These are phyloP conservation scores for Raphanus raphanistrum DNA, from an alignment of 345 rosid genomes.

Conservation along the genomic window DNA sequence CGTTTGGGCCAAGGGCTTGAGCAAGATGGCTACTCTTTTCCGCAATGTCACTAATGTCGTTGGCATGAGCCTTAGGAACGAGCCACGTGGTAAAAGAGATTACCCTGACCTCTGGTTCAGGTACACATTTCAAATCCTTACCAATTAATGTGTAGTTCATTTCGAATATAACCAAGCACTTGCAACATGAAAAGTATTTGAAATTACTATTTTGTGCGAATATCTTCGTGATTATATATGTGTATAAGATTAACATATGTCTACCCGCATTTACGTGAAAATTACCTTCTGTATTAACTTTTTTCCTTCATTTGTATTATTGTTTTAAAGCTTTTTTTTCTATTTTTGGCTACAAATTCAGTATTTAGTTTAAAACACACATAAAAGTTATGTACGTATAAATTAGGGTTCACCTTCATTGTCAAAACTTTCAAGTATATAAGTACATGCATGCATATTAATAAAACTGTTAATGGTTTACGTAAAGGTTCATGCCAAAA, in stretches of 20 bases:
- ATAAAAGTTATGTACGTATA: too few species aligned
- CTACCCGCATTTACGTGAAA: too few species aligned
- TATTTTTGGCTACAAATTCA: too few species aligned
- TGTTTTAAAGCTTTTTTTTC: too few species aligned
- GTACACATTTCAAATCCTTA: constrained; percentile 7
- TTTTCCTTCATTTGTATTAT: too few species aligned
- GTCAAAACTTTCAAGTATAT: too few species aligned
- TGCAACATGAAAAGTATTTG: neutral
- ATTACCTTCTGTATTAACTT: too few species aligned
- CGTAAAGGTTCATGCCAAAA: constrained; percentile 70
- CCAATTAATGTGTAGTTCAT: neutral
- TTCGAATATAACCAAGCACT: neutral
- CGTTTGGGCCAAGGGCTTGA: constrained; percentile 65
- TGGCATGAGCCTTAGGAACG: constrained; percentile 87
- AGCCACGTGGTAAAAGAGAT: constrained; percentile 74
- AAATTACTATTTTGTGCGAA: neutral
- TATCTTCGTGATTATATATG: neutral
- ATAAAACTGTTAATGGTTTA: neutral
- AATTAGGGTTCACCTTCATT: too few species aligned
- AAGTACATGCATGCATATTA: neutral
- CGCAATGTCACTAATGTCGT: constrained; percentile 55
- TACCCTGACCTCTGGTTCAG: constrained; percentile 73
- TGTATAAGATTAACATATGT: too few species aligned
- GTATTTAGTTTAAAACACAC: too few species aligned
- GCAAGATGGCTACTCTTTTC: constrained; percentile 68